Evolutionary conservation across 129 eudicot genomes (phyloP), one percentile per base, ranked within the genome.

Genomic region (Pseudognaphalium luteoalbum): DNA sequence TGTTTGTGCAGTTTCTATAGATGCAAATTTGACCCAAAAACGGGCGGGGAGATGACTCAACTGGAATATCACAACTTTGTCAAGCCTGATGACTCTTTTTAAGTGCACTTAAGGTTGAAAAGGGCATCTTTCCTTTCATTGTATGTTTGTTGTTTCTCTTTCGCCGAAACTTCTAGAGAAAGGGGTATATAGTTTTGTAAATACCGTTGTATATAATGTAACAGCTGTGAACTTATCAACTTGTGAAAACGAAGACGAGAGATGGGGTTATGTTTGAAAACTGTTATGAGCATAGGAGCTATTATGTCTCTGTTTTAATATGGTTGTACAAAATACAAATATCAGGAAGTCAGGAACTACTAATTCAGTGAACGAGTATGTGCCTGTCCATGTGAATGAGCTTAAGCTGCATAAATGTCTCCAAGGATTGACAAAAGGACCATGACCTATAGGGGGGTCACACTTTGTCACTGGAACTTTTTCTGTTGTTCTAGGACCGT

Each of bases 41-140:
- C 80, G 12, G 94, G 89, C 0, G 95, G 96, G 73, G 98, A 93
- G 88, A 93, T 93, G 98, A 90, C 85, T 44, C 95, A 90, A 56
- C 61, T 93, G 89, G 98, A 88, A 83, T 90, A 88, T 79, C 96
- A 93, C 84, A 88, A 90, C 85, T 88, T 90, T 66, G 84, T 83
- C 33, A 86, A 88, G 79, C 91, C 98, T 11, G 92, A 92, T 30
- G 92, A 83, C 59, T 79, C 86, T 52, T 86, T 83, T 69, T 88
- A 83, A 84, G 62, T 62, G 57, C 14, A 7, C 28, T 19, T 19
- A 42, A 30, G 4, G 17, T 47, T 7, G 68, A 59, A 61, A 32
- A 63, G 15, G 17, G 25, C 29, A 29, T 66, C 7, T 52, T 51
- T 35, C 33, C 22, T 61, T 60, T 28, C 19, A 41, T 74, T 78